Evolutionary conservation across 2,329 filamentous ascomycete genomes (phyloP).

Genomic region (Diaporthe humulicola): DNA sequence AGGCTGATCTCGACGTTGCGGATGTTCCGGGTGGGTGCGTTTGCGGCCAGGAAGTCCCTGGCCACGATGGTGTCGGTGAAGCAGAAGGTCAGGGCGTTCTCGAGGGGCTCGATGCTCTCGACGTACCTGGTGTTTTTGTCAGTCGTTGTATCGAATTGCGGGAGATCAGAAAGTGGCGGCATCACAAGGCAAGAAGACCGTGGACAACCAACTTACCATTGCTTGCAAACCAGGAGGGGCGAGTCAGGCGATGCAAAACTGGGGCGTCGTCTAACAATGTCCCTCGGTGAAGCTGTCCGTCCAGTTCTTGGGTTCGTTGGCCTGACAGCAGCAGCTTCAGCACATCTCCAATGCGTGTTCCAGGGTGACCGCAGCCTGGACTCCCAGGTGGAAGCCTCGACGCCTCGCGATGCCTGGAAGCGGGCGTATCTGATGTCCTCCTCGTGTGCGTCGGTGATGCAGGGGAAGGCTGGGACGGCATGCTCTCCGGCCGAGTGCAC

Average conservation of each 20-base stretch:
- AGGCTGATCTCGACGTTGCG: conserved; percentile 47
- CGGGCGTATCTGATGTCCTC: conserved; percentile 35
- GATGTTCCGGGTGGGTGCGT: conserved; percentile 32
- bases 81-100: conserved; percentile 46
- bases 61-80: conserved; percentile 46
- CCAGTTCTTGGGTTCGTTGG: conserved; percentile 10
- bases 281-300: conserved; percentile 8
- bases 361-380: conserved; percentile 34
- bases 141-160: background rate
- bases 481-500: conserved; percentile 34
- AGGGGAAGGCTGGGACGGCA: conserved; percentile 40
- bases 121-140: conserved; percentile 43
- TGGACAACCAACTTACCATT: conserved; percentile 42
- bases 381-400: conserved; percentile 35
- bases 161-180: background rate
- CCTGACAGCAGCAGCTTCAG: conserved; percentile 30
- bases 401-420: conserved; percentile 32
- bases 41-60: conserved; percentile 43
- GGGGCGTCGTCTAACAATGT: background rate
- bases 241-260: conserved; percentile 39
- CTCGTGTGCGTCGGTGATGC: conserved; percentile 40
- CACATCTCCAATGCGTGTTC: conserved; percentile 40
- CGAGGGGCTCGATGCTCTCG: conserved; percentile 45
- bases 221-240: conserved; percentile 46
- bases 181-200: too few relatives aligned